These are phyloP conservation scores for Tetracladium setigerum DNA, from an alignment of 495 filamentous ascomycete genomes.

Conservation along the genomic window DNA sequence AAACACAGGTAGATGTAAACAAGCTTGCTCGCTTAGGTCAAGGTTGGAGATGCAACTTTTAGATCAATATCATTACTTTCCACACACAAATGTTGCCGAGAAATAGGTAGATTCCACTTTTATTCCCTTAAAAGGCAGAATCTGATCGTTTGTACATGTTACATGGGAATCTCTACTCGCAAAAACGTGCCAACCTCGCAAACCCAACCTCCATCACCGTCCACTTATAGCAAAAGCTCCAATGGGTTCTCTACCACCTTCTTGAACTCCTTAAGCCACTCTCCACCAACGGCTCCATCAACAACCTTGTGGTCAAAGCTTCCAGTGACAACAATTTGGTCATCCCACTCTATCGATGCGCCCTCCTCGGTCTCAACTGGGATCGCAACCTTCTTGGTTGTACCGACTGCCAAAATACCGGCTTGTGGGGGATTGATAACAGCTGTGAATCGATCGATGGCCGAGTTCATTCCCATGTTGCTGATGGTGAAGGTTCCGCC, in stretches of 20 bases:
- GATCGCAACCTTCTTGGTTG: constrained; percentile 87
- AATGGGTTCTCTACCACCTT: constrained; percentile 95
- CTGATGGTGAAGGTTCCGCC: constrained; percentile 98
- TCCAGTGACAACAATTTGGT: constrained; percentile 88
- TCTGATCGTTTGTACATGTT: neutral
- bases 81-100: neutral
- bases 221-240: constrained; percentile 69
- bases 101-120: neutral
- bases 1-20: no score
- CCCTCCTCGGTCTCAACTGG: constrained; percentile 82
- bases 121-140: neutral
- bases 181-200: neutral
- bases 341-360: constrained; percentile 80
- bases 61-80: neutral
- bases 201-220: constrained; percentile 2
- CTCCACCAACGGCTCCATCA: constrained; percentile 85
- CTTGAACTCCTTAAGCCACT: constrained; percentile 97
- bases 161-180: constrained; percentile 1
- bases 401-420: constrained; percentile 90
- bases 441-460: constrained; percentile 96
- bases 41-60: no score
- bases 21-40: no score
- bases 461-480: constrained; percentile 99
- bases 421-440: constrained; percentile 99
- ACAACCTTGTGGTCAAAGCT: constrained; percentile 97